Evolutionary conservation across 140 eudicot species (phyloP).

Genomic region (Ambrosia hybrid): DNA sequence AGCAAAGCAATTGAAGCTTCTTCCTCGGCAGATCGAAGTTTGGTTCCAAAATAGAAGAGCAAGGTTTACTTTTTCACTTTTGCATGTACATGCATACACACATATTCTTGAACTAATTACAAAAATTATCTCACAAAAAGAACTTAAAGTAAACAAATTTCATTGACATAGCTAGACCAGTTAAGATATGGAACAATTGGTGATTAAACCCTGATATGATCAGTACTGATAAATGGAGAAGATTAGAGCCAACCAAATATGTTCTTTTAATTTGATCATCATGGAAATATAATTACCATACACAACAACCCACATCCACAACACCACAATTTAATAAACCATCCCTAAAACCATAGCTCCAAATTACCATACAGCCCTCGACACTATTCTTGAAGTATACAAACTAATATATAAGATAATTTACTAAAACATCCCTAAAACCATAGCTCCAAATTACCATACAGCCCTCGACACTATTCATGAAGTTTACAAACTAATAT

Average conservation of each 20-base stretch:
- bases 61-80: constrained; percentile 39
- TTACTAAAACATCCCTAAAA: too few species aligned
- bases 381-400: too few species aligned
- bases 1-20: constrained; percentile 61
- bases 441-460: too few species aligned
- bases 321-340: too few species aligned
- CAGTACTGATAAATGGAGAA: background rate
- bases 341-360: too few species aligned
- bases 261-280: background rate
- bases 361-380: too few species aligned
- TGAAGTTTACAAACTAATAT: too few species aligned
- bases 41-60: constrained; percentile 88
- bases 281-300: background rate
- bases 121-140: background rate
- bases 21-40: constrained; percentile 80
- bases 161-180: background rate
- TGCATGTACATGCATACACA: background rate
- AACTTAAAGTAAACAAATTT: background rate
- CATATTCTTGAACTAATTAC: background rate
- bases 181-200: background rate
- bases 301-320: too few species aligned
- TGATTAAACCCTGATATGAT: background rate
- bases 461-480: too few species aligned
- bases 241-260: too few species aligned
- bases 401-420: too few species aligned